A percentile compares a stretch with the other conserved stretches of the same genome.
These are phyloP conservation scores for Cudoniella acicularis DNA, from an alignment of 495 filamentous ascomycete genomes.

Conservation along the genomic window DNA sequence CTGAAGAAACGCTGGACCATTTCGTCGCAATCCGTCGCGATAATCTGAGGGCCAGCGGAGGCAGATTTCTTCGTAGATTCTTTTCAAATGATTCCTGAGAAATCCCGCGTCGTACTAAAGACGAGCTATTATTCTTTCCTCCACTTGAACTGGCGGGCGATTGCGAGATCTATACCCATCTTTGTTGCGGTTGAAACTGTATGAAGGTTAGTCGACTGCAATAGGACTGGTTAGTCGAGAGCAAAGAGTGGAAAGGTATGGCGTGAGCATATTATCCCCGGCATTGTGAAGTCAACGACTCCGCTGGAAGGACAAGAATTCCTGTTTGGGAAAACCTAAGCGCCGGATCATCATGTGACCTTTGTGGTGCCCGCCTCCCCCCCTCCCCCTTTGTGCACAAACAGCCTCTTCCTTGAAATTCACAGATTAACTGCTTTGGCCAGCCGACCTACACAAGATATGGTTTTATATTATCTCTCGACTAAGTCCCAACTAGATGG, in stretches of 20 bases:
- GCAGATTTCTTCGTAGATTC: too few species aligned
- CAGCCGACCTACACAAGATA: too few species aligned
- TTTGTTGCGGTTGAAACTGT: not conserved
- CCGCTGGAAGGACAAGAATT: not conserved
- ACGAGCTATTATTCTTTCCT: not conserved
- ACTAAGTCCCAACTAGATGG: too few species aligned
- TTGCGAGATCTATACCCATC: not conserved
- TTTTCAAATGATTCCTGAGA: too few species aligned
- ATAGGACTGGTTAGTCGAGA: constrained; percentile 8
- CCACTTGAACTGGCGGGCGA: not conserved
- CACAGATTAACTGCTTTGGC: too few species aligned
- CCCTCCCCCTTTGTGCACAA: too few species aligned
- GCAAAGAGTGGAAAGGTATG: not conserved
- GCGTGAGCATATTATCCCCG: constrained; percentile 3
- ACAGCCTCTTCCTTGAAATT: too few species aligned
- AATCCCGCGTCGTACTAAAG: not conserved
- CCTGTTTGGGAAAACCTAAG: not conserved
- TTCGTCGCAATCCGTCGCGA: not conserved
- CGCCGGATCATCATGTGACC: too few species aligned
- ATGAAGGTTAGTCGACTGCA: constrained; percentile 1
- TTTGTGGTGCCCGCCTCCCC: too few species aligned
- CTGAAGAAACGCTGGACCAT: not conserved
- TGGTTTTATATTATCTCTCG: too few species aligned
- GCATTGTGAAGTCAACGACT: not conserved
- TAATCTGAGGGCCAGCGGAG: too few species aligned